A percentile compares a stretch with the other conserved stretches of the same genome.
phyloP scores from a whole-genome alignment of 2,329 filamentous ascomycete species.

The Phialophora expanda region DNA sequence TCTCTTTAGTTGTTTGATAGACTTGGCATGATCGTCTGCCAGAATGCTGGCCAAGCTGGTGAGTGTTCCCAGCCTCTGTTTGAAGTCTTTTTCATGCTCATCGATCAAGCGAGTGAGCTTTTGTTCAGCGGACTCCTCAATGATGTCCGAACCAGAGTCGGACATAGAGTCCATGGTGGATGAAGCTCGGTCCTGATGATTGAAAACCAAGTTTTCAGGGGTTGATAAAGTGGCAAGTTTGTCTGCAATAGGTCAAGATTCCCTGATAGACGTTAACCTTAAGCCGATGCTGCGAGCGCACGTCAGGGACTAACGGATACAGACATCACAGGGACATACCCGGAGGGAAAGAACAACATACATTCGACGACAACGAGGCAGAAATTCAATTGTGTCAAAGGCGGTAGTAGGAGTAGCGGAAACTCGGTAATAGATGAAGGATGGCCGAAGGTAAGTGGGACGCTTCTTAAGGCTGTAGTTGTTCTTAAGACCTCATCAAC shows the following conservation, averaged over 20 bases:
- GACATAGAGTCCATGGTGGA: background rate
- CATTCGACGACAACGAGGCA: background rate
- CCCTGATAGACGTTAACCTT: background rate
- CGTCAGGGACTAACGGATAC: background rate
- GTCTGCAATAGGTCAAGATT: background rate
- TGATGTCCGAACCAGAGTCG: background rate
- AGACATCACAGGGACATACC: background rate
- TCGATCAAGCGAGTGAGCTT: slow-evolving; percentile 5
- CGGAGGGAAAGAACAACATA: background rate
- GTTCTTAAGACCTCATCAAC: no score
- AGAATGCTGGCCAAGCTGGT: slow-evolving; percentile 8
- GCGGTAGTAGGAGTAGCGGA: background rate
- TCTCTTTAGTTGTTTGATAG: slow-evolving; percentile 6
- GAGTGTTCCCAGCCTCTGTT: slow-evolving; percentile 6
- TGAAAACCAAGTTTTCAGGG: background rate
- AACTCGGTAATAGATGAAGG: background rate
- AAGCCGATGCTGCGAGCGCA: background rate
- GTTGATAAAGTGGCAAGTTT: background rate
- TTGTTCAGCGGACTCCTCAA: background rate
- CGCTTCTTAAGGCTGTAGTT: no score
- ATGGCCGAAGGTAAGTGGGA: background rate
- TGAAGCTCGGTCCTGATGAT: background rate
- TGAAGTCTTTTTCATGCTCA: slow-evolving; percentile 12
- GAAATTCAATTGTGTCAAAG: background rate
- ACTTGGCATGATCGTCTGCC: slow-evolving; percentile 10